Evolutionary conservation across 371 early-diverging fungal species (phyloP).

Genomic region (Lichtheimia hyalospora): DNA sequence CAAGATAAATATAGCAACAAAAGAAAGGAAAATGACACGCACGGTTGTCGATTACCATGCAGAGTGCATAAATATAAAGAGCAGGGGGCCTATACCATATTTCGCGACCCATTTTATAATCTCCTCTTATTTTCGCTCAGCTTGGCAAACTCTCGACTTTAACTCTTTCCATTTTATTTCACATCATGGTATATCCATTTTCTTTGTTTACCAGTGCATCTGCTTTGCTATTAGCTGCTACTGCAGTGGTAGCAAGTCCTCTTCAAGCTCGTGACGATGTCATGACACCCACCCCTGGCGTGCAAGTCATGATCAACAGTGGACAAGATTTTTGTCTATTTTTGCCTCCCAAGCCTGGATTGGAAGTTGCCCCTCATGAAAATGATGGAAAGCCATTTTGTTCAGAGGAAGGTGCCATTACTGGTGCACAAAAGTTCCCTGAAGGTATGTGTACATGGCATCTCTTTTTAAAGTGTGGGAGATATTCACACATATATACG

Average conservation of each 20-base stretch:
- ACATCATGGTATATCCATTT: neutral
- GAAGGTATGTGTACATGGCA: constrained; percentile 24
- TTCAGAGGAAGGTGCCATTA: constrained; percentile 31
- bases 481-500: neutral
- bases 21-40: too few relatives aligned
- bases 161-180: neutral
- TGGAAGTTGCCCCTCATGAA: constrained; percentile 52
- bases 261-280: neutral
- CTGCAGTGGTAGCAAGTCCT: neutral
- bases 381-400: constrained; percentile 58
- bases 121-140: neutral
- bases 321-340: constrained; percentile 53
- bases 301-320: constrained; percentile 19
- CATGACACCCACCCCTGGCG: neutral
- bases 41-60: too few relatives aligned
- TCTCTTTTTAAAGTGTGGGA: neutral
- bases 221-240: neutral
- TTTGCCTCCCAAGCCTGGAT: constrained; percentile 59
- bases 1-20: too few relatives aligned
- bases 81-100: too few relatives aligned
- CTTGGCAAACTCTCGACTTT: neutral
- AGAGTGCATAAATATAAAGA: too few relatives aligned
- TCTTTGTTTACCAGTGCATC: neutral
- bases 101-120: too few relatives aligned
- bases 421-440: constrained; percentile 52